Conservation (phyloP, 768 basidiomycete genomes). For the Trametes gibbosa region DNA sequence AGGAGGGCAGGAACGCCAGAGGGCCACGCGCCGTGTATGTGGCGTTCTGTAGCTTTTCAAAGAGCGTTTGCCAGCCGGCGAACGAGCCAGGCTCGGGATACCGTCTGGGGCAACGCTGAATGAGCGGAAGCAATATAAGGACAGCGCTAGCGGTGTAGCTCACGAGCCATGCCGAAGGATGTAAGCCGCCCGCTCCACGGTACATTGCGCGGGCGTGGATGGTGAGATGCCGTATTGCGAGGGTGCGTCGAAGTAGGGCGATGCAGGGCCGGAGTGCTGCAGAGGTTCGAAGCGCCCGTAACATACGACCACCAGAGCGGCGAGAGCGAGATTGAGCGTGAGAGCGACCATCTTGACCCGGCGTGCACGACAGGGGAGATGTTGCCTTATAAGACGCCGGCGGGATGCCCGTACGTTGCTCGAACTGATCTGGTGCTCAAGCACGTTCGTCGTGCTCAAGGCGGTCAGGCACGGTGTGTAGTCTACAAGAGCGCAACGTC, state of each 20-base stretch:
- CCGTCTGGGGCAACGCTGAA: constrained; percentile 27
- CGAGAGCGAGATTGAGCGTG: background rate
- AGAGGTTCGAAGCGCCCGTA: constrained; percentile 34
- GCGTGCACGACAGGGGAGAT: background rate
- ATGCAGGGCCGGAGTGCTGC: constrained; percentile 42
- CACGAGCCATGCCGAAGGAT: constrained; percentile 44
- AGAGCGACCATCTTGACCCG: background rate
- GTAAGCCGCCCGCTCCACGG: constrained; percentile 44
- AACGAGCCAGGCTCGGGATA: constrained; percentile 43
- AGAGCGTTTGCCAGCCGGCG: constrained; percentile 38
- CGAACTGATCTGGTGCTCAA: background rate
- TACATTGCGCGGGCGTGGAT: constrained; percentile 36
- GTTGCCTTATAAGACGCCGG: background rate
- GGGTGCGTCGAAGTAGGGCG: constrained; percentile 44
- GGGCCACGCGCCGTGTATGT: constrained; percentile 39
- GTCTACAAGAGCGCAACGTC: background rate
- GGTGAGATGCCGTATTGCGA: constrained; percentile 34
- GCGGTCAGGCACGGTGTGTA: background rate
- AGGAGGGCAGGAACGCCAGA: constrained; percentile 39
- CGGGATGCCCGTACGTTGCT: background rate
- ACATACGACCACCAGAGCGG: background rate
- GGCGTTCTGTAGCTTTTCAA: constrained; percentile 40
- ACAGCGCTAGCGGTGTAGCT: constrained; percentile 9
- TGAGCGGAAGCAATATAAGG: background rate
- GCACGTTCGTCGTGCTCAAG: constrained; percentile 7